These are phyloP conservation scores for Volvox africanus DNA, from an alignment of 139 green algal genomes.

Conservation along the genomic window DNA sequence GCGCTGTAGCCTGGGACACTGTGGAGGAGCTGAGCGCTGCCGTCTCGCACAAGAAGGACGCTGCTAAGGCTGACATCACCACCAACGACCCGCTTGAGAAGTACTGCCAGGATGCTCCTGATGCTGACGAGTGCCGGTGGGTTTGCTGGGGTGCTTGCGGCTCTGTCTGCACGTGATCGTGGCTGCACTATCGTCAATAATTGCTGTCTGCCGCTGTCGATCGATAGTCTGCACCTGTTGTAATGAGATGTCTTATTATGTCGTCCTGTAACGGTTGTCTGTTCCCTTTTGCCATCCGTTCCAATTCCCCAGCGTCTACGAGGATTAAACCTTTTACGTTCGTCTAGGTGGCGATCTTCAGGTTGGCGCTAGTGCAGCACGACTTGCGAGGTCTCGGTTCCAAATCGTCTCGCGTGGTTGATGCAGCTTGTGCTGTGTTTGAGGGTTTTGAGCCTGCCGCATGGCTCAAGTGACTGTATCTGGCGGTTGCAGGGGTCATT, in stretches of 20 bases:
- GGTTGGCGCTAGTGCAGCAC: conserved; percentile 27
- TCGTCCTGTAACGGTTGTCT: not conserved
- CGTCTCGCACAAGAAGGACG: conserved; percentile 53
- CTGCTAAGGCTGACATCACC: not conserved
- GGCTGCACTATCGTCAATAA: not conserved
- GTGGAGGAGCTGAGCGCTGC: conserved; percentile 57
- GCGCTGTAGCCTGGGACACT: conserved; percentile 56
- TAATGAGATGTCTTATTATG: not conserved
- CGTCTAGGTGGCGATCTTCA: not conserved
- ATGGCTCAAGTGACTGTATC: not conserved
- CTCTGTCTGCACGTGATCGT: not conserved
- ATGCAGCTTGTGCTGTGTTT: not conserved
- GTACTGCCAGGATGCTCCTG: conserved; percentile 54
- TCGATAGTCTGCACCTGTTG: not conserved
- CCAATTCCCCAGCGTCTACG: conserved; percentile 9
- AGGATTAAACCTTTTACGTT: conserved; percentile 11
- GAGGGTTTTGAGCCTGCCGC: not conserved
- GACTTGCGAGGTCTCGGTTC: not conserved
- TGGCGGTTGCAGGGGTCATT: no score
- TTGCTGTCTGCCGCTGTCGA: no score
- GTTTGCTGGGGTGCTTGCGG: not conserved
- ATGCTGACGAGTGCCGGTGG: conserved; percentile 60
- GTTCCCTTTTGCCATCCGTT: not conserved
- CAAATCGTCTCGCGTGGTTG: not conserved
- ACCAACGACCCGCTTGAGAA: conserved; percentile 45